These are phyloP conservation scores for Epichloe baconii DNA, from an alignment of 2,329 filamentous ascomycete genomes.

Conservation along the genomic window DNA sequence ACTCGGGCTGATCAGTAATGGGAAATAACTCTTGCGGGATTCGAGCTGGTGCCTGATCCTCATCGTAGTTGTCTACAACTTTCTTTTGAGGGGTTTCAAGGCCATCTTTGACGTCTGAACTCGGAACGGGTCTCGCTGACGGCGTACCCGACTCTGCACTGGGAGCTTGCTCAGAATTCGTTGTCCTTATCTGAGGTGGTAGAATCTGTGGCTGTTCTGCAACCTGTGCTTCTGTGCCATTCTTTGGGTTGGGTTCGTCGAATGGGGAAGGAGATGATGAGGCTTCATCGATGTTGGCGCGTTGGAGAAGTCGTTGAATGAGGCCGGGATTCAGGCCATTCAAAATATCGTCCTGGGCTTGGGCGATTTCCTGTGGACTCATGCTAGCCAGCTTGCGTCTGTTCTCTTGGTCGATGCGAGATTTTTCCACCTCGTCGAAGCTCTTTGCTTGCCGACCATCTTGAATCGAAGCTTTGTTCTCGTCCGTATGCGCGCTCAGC, in stretches of 20 bases:
- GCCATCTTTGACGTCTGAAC: background rate
- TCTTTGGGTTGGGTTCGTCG: constrained; percentile 14
- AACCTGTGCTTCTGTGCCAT: background rate
- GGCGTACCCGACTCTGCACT: background rate
- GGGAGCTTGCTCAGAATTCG: background rate
- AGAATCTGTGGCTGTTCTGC: background rate
- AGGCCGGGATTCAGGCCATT: constrained; percentile 61
- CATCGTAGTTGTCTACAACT: constrained; percentile 22
- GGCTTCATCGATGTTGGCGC: constrained; percentile 61
- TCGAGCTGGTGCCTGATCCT: constrained; percentile 28
- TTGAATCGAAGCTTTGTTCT: background rate
- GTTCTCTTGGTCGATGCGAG: constrained; percentile 74
- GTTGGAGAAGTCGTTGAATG: constrained; percentile 61
- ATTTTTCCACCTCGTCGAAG: constrained; percentile 45
- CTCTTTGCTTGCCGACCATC: constrained; percentile 4
- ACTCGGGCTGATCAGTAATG: constrained; percentile 25
- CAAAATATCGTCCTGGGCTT: constrained; percentile 70
- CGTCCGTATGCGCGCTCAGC: background rate
- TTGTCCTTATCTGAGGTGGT: background rate
- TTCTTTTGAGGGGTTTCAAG: constrained; percentile 12
- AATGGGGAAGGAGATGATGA: constrained; percentile 28
- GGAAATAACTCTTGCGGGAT: constrained; percentile 30
- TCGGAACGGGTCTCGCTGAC: background rate
- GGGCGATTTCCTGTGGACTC: constrained; percentile 68
- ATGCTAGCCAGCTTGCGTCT: constrained; percentile 58